Percentiles rank a stretch among this genome's conserved stretches.
phyloP scores from a whole-genome alignment of 2,329 filamentous ascomycete species.

The Arthroderma uncinatum region DNA sequence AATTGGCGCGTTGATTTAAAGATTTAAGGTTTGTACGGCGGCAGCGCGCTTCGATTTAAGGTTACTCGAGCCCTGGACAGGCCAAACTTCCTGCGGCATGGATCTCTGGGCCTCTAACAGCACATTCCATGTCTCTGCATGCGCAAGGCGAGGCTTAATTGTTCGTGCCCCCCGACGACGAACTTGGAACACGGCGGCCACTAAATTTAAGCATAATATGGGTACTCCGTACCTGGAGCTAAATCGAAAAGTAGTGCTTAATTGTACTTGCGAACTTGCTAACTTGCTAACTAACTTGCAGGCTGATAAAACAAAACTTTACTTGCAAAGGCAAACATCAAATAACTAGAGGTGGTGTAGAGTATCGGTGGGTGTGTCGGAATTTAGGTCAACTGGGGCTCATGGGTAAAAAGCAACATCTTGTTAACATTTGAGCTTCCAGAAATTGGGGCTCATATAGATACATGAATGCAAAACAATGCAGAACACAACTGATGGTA shows the following conservation, averaged over 20 bases:
- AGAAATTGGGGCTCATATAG: constrained; percentile 7
- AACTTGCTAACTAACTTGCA: not conserved
- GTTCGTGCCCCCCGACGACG: not conserved
- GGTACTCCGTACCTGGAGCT: not conserved
- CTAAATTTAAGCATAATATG: not conserved
- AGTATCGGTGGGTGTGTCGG: not conserved
- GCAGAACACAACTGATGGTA: constrained; percentile 8
- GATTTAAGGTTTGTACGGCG: not conserved
- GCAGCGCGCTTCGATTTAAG: not conserved
- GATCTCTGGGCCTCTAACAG: not conserved
- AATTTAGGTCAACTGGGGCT: not conserved
- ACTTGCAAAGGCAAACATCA: not conserved
- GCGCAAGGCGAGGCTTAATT: constrained; percentile 1
- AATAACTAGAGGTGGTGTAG: not conserved
- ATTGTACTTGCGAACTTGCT: not conserved
- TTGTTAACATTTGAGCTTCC: not conserved
- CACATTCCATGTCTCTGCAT: not conserved
- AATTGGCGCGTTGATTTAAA: not conserved
- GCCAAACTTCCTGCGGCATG: not conserved
- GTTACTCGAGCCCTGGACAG: not conserved
- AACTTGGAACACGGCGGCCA: not conserved
- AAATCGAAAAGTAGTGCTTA: not conserved
- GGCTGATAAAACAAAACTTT: not conserved
- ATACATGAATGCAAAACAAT: constrained; percentile 10
- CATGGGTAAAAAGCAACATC: constrained; percentile 6